A percentile compares a stretch with the other conserved stretches of the same genome.
phyloP scores from a whole-genome alignment of 1,139 yeast species.

The Candida glucosophila region DNA sequence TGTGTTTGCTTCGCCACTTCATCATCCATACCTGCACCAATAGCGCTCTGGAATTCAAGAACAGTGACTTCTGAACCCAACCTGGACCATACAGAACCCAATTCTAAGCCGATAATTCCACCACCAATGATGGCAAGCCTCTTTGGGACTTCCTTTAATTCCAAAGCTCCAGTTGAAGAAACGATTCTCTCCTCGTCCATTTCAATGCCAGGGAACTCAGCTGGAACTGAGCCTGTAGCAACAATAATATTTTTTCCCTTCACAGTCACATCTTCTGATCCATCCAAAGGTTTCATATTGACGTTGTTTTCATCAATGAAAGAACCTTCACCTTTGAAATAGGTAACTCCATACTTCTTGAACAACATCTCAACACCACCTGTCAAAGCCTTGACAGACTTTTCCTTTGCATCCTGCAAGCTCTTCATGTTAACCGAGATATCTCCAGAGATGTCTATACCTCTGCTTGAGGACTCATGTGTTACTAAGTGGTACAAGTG shows the following conservation, averaged over 20 bases:
- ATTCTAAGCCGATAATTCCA: slow-evolving; percentile 98
- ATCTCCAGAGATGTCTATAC: slow-evolving; percentile 74
- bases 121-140: slow-evolving; percentile 93
- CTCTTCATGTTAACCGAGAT: slow-evolving; percentile 66
- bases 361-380: slow-evolving; percentile 91
- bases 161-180: slow-evolving; percentile 86
- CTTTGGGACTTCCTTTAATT: slow-evolving; percentile 85
- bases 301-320: slow-evolving; percentile 75
- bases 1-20: slow-evolving; percentile 89
- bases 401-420: slow-evolving; percentile 89
- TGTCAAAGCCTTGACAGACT: slow-evolving; percentile 81
- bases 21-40: slow-evolving; percentile 94
- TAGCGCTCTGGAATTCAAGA: slow-evolving; percentile 80
- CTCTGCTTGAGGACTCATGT: slow-evolving; percentile 79
- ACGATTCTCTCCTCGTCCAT: slow-evolving; percentile 97
- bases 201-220: slow-evolving; percentile 97
- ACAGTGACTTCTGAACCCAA: slow-evolving; percentile 94
- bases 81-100: slow-evolving; percentile 97
- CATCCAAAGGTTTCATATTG: slow-evolving; percentile 81
- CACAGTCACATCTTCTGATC: slow-evolving; percentile 53
- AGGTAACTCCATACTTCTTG: slow-evolving; percentile 91
- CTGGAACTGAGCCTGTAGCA: slow-evolving; percentile 98
- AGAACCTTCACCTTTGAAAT: slow-evolving; percentile 89
- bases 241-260: slow-evolving; percentile 84
- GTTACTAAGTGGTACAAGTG: slow-evolving; percentile 84